Evolutionary conservation across 2,329 filamentous ascomycete genomes (phyloP).

Genomic region (Hysterium pulicare): DNA sequence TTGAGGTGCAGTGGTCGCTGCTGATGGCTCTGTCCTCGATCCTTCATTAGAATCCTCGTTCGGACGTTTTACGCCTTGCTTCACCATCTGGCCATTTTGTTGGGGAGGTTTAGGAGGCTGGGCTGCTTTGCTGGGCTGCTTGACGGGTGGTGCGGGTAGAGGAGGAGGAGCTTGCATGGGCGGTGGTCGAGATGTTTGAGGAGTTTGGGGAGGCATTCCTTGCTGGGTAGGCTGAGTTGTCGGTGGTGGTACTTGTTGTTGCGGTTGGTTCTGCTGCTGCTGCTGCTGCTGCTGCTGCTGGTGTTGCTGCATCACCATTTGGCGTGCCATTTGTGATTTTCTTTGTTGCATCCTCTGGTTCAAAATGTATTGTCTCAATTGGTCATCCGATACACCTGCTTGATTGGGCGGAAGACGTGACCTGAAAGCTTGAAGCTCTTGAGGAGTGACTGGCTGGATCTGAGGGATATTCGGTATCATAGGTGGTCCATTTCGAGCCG

Average conservation of each 20-base stretch:
- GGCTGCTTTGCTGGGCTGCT: conserved; percentile 16
- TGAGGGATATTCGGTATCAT: conserved; percentile 24
- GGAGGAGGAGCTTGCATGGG: conserved; percentile 19
- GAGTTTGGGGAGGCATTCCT: conserved; percentile 17
- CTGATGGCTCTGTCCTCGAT: conserved; percentile 24
- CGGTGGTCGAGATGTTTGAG: conserved; percentile 20
- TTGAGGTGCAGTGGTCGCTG: conserved; percentile 26
- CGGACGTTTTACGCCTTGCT: conserved; percentile 34
- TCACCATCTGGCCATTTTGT: conserved; percentile 14
- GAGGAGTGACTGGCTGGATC: conserved; percentile 31
- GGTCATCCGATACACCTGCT: conserved; percentile 26
- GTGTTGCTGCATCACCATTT: conserved; percentile 9
- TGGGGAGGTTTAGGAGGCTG: conserved; percentile 20
- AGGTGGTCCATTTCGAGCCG: conserved; percentile 24
- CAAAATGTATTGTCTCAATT: conserved; percentile 17
- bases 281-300: background rate
- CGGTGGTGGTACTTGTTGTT: conserved; percentile 24
- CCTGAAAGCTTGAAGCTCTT: conserved; percentile 41
- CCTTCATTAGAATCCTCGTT: conserved; percentile 43
- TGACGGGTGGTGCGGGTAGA: conserved; percentile 20
- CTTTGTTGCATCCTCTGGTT: conserved; percentile 19
- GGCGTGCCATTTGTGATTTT: conserved; percentile 8
- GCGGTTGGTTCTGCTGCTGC: conserved; percentile 35
- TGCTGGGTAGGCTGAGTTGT: conserved; percentile 21
- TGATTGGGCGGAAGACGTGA: conserved; percentile 27